A percentile compares a stretch with the other conserved stretches of the same genome.
Evolutionary conservation across 1,139 yeast species (phyloP).

Genomic region (Diutina ranongensis): DNA sequence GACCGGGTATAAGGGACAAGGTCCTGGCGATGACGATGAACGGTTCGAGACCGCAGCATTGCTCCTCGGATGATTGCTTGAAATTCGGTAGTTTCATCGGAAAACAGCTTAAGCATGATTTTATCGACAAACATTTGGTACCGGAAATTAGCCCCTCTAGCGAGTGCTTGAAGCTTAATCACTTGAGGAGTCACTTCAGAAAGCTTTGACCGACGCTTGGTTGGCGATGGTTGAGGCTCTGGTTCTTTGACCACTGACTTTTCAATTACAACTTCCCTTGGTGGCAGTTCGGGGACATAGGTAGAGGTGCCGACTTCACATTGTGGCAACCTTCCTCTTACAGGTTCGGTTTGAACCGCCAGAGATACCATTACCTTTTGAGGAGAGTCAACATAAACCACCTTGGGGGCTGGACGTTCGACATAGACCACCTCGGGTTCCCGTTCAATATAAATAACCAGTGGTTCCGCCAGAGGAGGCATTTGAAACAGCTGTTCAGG

Average conservation of each 20-base stretch:
- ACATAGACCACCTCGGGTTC: slow-evolving; percentile 3
- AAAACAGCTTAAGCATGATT: slow-evolving; percentile 45
- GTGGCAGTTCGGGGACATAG: background rate
- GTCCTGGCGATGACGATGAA: slow-evolving; percentile 30
- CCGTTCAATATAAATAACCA: background rate
- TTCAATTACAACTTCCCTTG: background rate
- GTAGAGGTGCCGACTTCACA: slow-evolving; percentile 2
- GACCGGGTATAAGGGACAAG: slow-evolving; percentile 17
- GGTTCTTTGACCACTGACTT: background rate
- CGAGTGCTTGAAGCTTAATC: slow-evolving; percentile 44
- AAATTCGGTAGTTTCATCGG: slow-evolving; percentile 30
- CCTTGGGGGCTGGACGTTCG: background rate
- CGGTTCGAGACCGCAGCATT: slow-evolving; percentile 20
- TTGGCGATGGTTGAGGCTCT: background rate
- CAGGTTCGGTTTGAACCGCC: slow-evolving; percentile 2
- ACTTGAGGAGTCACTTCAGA: slow-evolving; percentile 13
- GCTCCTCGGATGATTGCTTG: slow-evolving; percentile 32
- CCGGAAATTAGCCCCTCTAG: slow-evolving; percentile 56
- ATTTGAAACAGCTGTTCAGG: background rate
- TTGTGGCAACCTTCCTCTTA: background rate
- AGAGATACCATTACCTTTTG: slow-evolving; percentile 5
- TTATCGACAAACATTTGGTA: slow-evolving; percentile 51
- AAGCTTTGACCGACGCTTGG: background rate
- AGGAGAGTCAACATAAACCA: background rate
- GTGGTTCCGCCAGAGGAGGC: background rate